These are phyloP conservation scores for Leucocoprinus sp. DNA, from an alignment of 768 basidiomycete species.

Conservation along the genomic window DNA sequence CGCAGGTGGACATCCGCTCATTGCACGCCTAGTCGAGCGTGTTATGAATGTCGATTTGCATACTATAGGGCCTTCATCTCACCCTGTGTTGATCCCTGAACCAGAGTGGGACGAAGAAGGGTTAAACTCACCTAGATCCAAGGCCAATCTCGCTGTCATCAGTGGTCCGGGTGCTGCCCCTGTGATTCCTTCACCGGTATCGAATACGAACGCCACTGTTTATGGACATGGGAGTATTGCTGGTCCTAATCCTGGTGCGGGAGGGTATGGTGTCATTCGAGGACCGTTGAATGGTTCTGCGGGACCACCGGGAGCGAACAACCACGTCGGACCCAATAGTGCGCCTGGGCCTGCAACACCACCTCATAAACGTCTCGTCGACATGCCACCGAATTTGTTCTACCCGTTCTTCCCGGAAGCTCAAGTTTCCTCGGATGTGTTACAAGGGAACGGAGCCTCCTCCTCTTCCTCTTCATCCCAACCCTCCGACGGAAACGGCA, in stretches of 20 bases:
- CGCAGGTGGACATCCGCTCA: constrained; percentile 76
- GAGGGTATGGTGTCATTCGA: constrained; percentile 30
- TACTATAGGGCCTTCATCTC: constrained; percentile 39
- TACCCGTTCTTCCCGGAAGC: constrained; percentile 71
- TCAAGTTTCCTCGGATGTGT: constrained; percentile 6
- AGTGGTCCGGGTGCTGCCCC: neutral
- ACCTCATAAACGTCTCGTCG: constrained; percentile 43
- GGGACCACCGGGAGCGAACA: constrained; percentile 12
- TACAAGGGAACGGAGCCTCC: constrained; percentile 6
- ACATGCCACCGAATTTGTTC: constrained; percentile 62
- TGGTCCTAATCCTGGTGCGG: constrained; percentile 16
- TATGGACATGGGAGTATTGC: constrained; percentile 13
- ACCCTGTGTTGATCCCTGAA: constrained; percentile 41
- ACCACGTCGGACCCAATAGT: constrained; percentile 21
- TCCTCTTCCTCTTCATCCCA: constrained; percentile 13
- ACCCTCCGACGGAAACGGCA: neutral
- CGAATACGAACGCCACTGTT: constrained; percentile 17
- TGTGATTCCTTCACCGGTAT: constrained; percentile 31
- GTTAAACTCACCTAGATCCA: constrained; percentile 23
- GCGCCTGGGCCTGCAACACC: constrained; percentile 19
- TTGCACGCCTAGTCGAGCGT: constrained; percentile 72
- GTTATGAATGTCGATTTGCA: constrained; percentile 71
- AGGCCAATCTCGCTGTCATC: no score
- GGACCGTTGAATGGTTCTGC: constrained; percentile 18
- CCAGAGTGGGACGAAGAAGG: constrained; percentile 46